phyloP scores from a whole-genome alignment of 306 rosid genomes.

The Cicer judaicum region DNA sequence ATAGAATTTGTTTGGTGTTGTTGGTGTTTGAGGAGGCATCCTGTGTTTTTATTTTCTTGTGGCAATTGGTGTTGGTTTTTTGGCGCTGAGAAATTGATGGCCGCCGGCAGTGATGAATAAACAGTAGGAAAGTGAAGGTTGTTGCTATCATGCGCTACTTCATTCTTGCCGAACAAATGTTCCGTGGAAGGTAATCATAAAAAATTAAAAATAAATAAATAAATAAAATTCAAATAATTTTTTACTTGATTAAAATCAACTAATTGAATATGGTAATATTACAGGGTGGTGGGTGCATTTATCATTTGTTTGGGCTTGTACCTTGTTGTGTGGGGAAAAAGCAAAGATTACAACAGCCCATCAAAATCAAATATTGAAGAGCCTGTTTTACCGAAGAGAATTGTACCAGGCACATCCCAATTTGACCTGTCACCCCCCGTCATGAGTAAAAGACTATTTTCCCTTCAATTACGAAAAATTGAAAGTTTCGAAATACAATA shows the following conservation, averaged over 20 bases:
- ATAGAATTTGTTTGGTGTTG: too few species aligned
- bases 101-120: too few species aligned
- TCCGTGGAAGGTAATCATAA: constrained; percentile 72
- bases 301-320: constrained; percentile 70
- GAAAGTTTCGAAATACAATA: too few species aligned
- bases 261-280: constrained; percentile 15
- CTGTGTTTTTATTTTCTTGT: too few species aligned
- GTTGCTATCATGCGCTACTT: constrained; percentile 81
- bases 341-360: constrained; percentile 59
- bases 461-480: too few species aligned
- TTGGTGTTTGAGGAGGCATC: too few species aligned
- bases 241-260: not conserved
- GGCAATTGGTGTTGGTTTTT: too few species aligned
- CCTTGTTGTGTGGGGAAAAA: constrained; percentile 87
- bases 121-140: constrained; percentile 3
- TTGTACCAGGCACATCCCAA: too few species aligned
- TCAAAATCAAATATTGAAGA: constrained; percentile 42
- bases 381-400: constrained; percentile 32
- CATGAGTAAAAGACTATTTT: too few species aligned
- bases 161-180: constrained; percentile 62
- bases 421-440: too few species aligned
- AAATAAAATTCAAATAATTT: not conserved
- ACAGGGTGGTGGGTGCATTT: constrained; percentile 74
- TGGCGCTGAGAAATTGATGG: too few species aligned
- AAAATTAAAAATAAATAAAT: not conserved